Base-by-base conservation (phyloP, 805 yeast species). In the Starmera pachycereana region DNA sequence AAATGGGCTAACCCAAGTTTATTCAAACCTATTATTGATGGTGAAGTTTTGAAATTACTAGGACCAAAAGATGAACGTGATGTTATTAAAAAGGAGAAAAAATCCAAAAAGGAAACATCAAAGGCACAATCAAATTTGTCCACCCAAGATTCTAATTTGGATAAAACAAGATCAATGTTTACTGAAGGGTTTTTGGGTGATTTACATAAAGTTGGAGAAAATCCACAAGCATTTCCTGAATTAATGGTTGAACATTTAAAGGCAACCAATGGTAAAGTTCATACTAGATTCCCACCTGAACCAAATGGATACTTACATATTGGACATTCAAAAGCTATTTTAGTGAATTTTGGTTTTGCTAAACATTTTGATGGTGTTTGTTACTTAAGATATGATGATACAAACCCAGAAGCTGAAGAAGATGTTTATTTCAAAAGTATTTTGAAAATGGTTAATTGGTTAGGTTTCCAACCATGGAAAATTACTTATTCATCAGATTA, bases 301-400 rank as follows among this genome's bases (percentile, higher is more conserved):
- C 99, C 99, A 44, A 85, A 95, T 67, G 99, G 99, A 68, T 92
- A 89, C 65, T 74, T 92, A 65, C 99, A 92, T 66, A 92, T 92
- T 66, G 99, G 99, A 35, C 99, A 92, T 58, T 83, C 96, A 33
- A 92, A 92, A 65, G 98, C 98, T 39, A 90, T 92, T 58, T 84
- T 92, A 76, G 96, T 90, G 40, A 89, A 92, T 61, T 92, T 92
- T 62, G 99, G 99, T n/a, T 92, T 71, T 61, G 98, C 98, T 33
- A 81, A 83, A 57, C 81, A 68, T 64, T 71, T 88, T 60, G 72
- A 76, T 45, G 99, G 99, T 47, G 70, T 75, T 39, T 92, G 98
- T 62, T 87, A 88, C 59, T 72, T 92, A 60, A 76, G 99, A 61
- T 92, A 78, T 53, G 99, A 92, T 62, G 99, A 92, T 59, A 92